Conservation (phyloP, 2,329 filamentous ascomycete species). For the Colletotrichum eleusines region DNA sequence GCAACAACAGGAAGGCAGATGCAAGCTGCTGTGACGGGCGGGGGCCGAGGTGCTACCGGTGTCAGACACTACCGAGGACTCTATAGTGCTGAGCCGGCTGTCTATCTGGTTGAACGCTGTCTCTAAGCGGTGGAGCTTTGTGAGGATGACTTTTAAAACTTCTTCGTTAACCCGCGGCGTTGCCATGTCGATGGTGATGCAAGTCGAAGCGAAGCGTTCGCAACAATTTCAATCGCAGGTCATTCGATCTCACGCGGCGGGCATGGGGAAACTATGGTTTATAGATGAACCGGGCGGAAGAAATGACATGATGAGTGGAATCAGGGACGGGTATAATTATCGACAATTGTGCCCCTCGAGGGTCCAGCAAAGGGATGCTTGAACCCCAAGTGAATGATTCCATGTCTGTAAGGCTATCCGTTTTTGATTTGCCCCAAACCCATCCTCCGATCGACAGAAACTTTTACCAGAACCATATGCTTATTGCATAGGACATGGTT, state of each 20-base stretch:
- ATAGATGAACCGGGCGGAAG: neutral
- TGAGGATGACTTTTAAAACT: constrained; percentile 30
- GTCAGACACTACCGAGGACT: constrained; percentile 15
- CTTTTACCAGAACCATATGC: neutral
- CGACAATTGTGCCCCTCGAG: neutral
- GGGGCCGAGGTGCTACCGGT: neutral
- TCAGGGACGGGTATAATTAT: too few species aligned
- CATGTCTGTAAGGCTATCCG: neutral
- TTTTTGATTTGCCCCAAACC: neutral
- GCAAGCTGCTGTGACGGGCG: neutral
- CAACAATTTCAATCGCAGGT: neutral
- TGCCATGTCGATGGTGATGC: constrained; percentile 5
- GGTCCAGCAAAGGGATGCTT: neutral
- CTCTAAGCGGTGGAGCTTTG: constrained; percentile 26
- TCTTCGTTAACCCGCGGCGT: constrained; percentile 27
- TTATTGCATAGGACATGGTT: neutral
- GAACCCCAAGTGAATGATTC: neutral
- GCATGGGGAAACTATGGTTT: too few species aligned
- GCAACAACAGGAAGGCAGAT: constrained; percentile 1
- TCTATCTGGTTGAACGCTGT: constrained; percentile 25
- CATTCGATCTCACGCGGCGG: neutral
- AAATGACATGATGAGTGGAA: neutral
- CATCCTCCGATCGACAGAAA: neutral
- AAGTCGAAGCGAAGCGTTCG: neutral
- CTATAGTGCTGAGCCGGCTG: constrained; percentile 12